phyloP scores from a whole-genome alignment of 2,329 filamentous ascomycete species.

The Pseudogymnoascus sp. region DNA sequence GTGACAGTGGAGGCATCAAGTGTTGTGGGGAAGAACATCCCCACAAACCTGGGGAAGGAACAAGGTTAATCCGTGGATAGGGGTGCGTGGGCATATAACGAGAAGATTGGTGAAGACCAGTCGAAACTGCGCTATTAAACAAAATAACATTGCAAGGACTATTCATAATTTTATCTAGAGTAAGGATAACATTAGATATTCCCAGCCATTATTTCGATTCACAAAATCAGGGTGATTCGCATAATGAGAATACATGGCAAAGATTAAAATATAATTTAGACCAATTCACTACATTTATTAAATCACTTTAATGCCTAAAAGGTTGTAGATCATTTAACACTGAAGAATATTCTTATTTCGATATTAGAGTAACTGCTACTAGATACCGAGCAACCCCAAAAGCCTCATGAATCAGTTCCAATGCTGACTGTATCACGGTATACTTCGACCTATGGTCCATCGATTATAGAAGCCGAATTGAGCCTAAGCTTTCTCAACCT shows the following conservation, averaged over 20 bases:
- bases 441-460: background rate
- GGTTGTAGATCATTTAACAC: background rate
- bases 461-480: background rate
- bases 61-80: constrained; percentile 22
- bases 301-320: background rate
- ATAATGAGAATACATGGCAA: background rate
- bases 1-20: background rate
- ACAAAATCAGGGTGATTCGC: background rate
- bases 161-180: background rate
- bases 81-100: constrained; percentile 30
- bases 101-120: background rate
- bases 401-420: background rate
- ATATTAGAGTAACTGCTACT: background rate
- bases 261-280: background rate
- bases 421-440: background rate
- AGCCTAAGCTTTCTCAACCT: constrained; percentile 28
- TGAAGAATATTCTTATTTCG: background rate
- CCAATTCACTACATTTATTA: background rate
- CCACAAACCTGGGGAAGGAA: constrained; percentile 1
- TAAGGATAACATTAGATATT: background rate
- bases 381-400: background rate
- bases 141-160: background rate
- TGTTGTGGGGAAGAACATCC: background rate
- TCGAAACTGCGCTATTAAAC: background rate
- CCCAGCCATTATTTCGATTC: background rate